Percentiles rank a stretch among this genome's conserved stretches.
phyloP scores from a whole-genome alignment of 768 basidiomycete genomes.

The Boletus coccyginus region DNA sequence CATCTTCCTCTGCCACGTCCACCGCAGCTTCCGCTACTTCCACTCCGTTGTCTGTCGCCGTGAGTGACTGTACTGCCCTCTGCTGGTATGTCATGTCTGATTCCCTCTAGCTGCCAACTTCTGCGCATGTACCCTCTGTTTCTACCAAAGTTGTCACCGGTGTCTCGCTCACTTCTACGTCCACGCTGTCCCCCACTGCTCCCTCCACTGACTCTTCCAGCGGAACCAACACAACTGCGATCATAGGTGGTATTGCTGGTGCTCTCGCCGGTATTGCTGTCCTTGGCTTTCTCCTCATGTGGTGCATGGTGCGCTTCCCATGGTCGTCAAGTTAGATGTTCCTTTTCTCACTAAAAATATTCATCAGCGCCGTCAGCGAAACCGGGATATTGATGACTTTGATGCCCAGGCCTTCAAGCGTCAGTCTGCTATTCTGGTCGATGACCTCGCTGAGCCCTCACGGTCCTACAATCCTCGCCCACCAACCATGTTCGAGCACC shows the following conservation, averaged over 20 bases:
- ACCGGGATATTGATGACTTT: constrained; percentile 42
- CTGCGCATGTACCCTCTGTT: neutral
- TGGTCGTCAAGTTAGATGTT: neutral
- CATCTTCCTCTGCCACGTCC: constrained; percentile 3
- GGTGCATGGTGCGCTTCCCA: constrained; percentile 41
- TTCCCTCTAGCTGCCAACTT: neutral
- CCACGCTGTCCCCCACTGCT: constrained; percentile 10
- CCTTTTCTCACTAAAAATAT: constrained; percentile 3
- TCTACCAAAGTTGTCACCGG: neutral
- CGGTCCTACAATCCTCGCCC: constrained; percentile 52
- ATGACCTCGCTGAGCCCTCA: constrained; percentile 45
- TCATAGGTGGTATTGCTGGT: constrained; percentile 45
- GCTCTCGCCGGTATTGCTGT: constrained; percentile 42
- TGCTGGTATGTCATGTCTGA: neutral
- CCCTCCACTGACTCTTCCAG: constrained; percentile 35
- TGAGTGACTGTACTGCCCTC: constrained; percentile 12
- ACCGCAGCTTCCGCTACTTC: constrained; percentile 6
- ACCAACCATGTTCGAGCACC: constrained; percentile 63
- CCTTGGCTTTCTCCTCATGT: constrained; percentile 41
- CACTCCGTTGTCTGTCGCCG: constrained; percentile 4
- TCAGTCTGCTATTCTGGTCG: constrained; percentile 56
- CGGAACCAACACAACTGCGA: constrained; percentile 30
- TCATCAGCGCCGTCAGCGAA: constrained; percentile 42
- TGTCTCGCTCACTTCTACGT: neutral
- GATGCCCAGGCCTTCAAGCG: constrained; percentile 58